Evolutionary conservation across 139 green algal species (phyloP).

Genomic region (Pseudopediastrum boryanum): DNA sequence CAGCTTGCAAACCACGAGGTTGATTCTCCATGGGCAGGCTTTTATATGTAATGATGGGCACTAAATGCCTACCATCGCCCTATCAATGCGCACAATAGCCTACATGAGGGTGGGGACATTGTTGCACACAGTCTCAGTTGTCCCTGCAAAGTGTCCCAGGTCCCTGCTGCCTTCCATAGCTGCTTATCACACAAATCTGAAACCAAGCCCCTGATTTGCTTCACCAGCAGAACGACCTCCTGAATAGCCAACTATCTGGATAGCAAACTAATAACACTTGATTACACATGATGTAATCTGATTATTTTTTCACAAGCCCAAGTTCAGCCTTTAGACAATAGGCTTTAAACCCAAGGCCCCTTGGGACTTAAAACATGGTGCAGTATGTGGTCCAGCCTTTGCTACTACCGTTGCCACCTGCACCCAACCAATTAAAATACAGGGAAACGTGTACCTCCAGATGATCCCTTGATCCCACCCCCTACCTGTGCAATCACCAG

Average conservation of each 20-base stretch:
- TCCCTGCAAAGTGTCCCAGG: too few relatives aligned
- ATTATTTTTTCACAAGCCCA: background rate
- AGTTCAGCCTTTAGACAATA: background rate
- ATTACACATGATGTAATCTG: background rate
- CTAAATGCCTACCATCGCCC: too few relatives aligned
- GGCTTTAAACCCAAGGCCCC: too few relatives aligned
- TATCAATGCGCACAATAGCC: too few relatives aligned
- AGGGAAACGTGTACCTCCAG: background rate
- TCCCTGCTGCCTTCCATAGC: too few relatives aligned
- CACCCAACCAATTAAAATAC: background rate
- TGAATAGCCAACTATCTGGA: background rate
- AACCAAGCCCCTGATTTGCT: background rate
- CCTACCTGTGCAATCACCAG: conserved; percentile 26
- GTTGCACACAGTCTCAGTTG: too few relatives aligned
- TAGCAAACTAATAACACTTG: background rate
- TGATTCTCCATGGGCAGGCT: too few relatives aligned
- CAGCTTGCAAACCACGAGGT: too few relatives aligned
- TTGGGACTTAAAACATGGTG: conserved; percentile 3
- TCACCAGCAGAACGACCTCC: background rate
- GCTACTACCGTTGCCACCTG: background rate
- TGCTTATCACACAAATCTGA: too few relatives aligned
- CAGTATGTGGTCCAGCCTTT: background rate
- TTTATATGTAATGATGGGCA: too few relatives aligned
- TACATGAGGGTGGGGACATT: too few relatives aligned
- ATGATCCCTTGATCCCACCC: background rate